Conservation (phyloP, 495 filamentous ascomycete species). For the Penicillium daleae region DNA sequence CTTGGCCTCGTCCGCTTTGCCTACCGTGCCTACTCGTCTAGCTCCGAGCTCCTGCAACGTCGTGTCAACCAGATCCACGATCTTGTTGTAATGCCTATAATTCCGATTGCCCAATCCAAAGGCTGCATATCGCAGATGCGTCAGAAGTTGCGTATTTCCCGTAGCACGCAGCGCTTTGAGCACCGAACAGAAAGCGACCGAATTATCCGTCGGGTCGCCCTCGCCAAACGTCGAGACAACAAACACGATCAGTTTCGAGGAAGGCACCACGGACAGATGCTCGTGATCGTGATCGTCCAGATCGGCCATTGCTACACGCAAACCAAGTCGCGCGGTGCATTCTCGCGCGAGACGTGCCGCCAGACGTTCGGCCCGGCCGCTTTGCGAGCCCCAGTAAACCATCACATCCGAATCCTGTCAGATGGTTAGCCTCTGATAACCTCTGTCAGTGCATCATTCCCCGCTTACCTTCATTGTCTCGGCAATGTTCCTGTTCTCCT, state of each 20-base stretch:
- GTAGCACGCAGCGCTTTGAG: conserved; percentile 15
- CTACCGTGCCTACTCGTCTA: conserved; percentile 22
- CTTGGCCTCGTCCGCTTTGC: conserved; percentile 39
- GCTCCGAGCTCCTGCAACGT: conserved; percentile 33
- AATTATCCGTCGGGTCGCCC: conserved; percentile 51
- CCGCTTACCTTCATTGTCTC: neutral
- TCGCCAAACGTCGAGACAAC: conserved; percentile 51
- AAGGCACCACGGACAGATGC: conserved; percentile 30
- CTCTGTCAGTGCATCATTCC: neutral
- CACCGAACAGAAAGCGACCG: neutral
- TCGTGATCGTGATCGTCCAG: conserved; percentile 43
- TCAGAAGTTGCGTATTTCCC: conserved; percentile 27
- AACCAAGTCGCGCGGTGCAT: conserved; percentile 32
- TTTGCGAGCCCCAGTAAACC: conserved; percentile 52
- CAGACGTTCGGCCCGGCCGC: conserved; percentile 45
- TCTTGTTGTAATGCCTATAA: conserved; percentile 45
- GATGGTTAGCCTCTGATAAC: neutral
- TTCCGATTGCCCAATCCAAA: conserved; percentile 46
- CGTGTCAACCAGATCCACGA: conserved; percentile 32
- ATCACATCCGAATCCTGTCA: conserved; percentile 22
- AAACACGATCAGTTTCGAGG: conserved; percentile 40
- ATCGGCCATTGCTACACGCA: conserved; percentile 36
- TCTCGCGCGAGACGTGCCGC: conserved; percentile 41
- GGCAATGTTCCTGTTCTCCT: neutral
- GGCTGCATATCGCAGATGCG: conserved; percentile 32